Percentiles rank a stretch among this genome's conserved stretches.
Conservation (phyloP, 805 yeast genomes). For the Lachancea cidri region DNA sequence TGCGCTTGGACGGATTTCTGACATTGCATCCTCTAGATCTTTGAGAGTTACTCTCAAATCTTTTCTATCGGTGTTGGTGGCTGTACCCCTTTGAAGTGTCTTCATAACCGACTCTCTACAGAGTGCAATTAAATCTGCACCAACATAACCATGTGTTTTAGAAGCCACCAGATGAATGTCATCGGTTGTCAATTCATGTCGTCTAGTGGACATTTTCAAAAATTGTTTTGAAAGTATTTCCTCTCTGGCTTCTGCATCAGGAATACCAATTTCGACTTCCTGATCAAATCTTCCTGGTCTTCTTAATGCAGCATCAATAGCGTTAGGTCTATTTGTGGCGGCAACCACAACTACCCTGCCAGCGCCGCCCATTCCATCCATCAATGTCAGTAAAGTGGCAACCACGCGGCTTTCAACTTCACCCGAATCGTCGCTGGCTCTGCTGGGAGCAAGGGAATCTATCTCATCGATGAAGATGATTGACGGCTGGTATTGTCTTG, state of each 20-base stretch:
- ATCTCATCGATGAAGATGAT: constrained; percentile 88
- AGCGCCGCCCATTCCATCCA: constrained; percentile 70
- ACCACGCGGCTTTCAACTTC: constrained; percentile 89
- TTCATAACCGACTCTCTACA: constrained; percentile 85
- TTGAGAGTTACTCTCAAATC: constrained; percentile 43
- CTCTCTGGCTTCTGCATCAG: constrained; percentile 73
- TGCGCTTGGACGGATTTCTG: constrained; percentile 89
- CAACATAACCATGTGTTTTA: constrained; percentile 94
- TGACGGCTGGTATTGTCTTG: constrained; percentile 78
- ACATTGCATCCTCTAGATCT: constrained; percentile 68
- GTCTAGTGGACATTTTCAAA: constrained; percentile 36
- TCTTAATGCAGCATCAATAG: constrained; percentile 66
- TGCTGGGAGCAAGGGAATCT: constrained; percentile 83
- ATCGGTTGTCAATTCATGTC: constrained; percentile 46
- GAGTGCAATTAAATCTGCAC: constrained; percentile 88
- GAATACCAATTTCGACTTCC: constrained; percentile 87
- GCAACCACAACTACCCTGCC: constrained; percentile 65
- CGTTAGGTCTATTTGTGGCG: constrained; percentile 68
- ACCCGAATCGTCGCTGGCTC: constrained; percentile 80
- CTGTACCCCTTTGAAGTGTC: constrained; percentile 62
- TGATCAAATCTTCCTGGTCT: constrained; percentile 88
- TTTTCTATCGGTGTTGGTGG: constrained; percentile 20
- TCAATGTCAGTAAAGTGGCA: constrained; percentile 75
- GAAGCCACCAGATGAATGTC: constrained; percentile 62
- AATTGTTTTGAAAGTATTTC: constrained; percentile 69